phyloP scores from a whole-genome alignment of 768 basidiomycete species.

The Pleurotus citrinopileatus region DNA sequence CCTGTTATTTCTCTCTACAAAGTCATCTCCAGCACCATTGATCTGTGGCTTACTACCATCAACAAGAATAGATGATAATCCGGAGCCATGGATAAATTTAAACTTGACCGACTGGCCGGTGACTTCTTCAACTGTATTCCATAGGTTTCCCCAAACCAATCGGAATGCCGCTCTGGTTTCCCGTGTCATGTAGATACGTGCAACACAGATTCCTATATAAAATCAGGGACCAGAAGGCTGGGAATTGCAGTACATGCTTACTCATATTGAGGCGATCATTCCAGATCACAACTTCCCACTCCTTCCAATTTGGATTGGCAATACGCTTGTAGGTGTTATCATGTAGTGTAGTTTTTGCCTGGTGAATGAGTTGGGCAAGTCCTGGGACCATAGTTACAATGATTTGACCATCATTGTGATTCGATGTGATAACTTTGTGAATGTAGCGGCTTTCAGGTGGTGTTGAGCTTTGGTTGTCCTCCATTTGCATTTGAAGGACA shows the following conservation, averaged over 20 bases:
- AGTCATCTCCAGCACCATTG: slow-evolving; percentile 14
- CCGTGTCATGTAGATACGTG: slow-evolving; percentile 15
- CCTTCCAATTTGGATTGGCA: slow-evolving; percentile 17
- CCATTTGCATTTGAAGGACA: neutral
- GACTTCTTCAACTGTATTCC: slow-evolving; percentile 15
- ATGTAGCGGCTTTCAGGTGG: slow-evolving; percentile 12
- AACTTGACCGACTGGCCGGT: slow-evolving; percentile 16
- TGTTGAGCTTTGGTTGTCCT: neutral
- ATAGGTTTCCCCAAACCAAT: slow-evolving; percentile 16
- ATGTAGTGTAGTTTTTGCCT: slow-evolving; percentile 8
- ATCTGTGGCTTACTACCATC: slow-evolving; percentile 21
- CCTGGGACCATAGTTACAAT: slow-evolving; percentile 15
- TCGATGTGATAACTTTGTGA: slow-evolving; percentile 3
- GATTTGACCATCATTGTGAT: neutral
- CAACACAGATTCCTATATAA: slow-evolving; percentile 2
- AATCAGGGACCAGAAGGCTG: neutral
- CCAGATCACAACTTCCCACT: slow-evolving; percentile 22
- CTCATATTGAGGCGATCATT: slow-evolving; percentile 13
- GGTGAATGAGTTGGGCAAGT: slow-evolving; percentile 14
- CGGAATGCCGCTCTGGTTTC: slow-evolving; percentile 16
- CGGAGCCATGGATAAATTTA: slow-evolving; percentile 18
- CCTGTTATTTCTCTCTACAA: slow-evolving; percentile 12
- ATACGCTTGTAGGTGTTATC: slow-evolving; percentile 18
- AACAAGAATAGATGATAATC: slow-evolving; percentile 14
- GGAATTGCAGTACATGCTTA: neutral